phyloP scores from a whole-genome alignment of 2,329 filamentous ascomycete genomes.

The Clonostachys solani region DNA sequence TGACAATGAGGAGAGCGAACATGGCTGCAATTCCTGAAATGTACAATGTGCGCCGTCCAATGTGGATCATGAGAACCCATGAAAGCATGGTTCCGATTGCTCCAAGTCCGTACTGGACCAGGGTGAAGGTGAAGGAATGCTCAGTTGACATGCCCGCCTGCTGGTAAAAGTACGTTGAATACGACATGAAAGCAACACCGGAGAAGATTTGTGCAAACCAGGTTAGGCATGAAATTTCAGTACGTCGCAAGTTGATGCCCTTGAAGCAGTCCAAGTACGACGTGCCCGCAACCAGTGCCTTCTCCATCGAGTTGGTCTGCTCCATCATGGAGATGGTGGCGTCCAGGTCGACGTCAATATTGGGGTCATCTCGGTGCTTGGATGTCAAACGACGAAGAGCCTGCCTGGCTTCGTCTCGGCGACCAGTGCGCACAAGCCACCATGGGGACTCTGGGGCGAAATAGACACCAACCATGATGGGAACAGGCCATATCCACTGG shows the following conservation, averaged over 20 bases:
- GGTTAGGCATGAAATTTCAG: constrained; percentile 28
- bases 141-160: constrained; percentile 29
- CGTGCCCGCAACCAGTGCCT: constrained; percentile 6
- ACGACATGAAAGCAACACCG: constrained; percentile 23
- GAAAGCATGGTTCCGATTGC: constrained; percentile 30
- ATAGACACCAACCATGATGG: constrained; percentile 14
- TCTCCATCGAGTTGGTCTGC: constrained; percentile 49
- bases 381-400: constrained; percentile 59
- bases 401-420: constrained; percentile 32
- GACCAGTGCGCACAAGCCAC: constrained; percentile 27
- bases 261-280: constrained; percentile 37
- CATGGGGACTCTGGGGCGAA: constrained; percentile 23
- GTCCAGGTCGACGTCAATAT: constrained; percentile 4
- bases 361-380: background rate
- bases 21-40: constrained; percentile 33
- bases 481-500: constrained; percentile 25
- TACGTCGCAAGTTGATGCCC: constrained; percentile 33
- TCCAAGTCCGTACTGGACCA: constrained; percentile 24
- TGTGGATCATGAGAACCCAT: constrained; percentile 27
- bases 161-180: constrained; percentile 35
- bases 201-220: constrained; percentile 28
- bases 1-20: constrained; percentile 36
- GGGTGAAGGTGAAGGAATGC: constrained; percentile 27
- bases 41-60: constrained; percentile 32
- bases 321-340: constrained; percentile 52